phyloP scores from a whole-genome alignment of 306 rosid species.

The Cicer cuneatum region DNA sequence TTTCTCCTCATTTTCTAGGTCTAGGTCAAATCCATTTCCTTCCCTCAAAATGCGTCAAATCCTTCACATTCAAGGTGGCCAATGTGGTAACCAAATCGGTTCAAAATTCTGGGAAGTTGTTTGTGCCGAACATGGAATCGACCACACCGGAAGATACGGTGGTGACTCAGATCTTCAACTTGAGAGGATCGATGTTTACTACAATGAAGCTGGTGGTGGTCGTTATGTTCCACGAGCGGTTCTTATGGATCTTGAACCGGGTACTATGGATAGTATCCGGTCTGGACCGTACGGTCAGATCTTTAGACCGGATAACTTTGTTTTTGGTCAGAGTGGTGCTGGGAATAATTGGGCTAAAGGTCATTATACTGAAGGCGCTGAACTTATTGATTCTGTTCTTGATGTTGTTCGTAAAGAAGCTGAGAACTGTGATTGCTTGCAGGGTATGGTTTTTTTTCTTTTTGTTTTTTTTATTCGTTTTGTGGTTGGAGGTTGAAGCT shows the following conservation, averaged over 20 bases:
- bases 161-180: constrained; percentile 25
- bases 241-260: constrained; percentile 29
- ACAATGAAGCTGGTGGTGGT: constrained; percentile 5
- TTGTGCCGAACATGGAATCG: constrained; percentile 18
- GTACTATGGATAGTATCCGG: constrained; percentile 27
- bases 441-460: not conserved
- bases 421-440: constrained; percentile 26
- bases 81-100: constrained; percentile 28
- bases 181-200: constrained; percentile 14
- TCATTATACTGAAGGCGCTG: constrained; percentile 15
- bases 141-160: constrained; percentile 1
- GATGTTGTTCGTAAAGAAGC: constrained; percentile 24
- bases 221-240: not conserved
- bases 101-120: constrained; percentile 20
- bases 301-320: constrained; percentile 29
- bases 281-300: constrained; percentile 28
- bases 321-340: constrained; percentile 26
- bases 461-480: not conserved
- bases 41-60: constrained; percentile 14
- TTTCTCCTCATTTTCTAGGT: not conserved
- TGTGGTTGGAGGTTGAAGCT: too few relatives aligned
- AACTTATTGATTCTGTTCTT: constrained; percentile 22
- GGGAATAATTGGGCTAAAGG: constrained; percentile 21
- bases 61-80: constrained; percentile 36
- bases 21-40: not conserved